Conservation (phyloP, 192 early-diverging fungal species). For the Umbelopsis isabellina region DNA sequence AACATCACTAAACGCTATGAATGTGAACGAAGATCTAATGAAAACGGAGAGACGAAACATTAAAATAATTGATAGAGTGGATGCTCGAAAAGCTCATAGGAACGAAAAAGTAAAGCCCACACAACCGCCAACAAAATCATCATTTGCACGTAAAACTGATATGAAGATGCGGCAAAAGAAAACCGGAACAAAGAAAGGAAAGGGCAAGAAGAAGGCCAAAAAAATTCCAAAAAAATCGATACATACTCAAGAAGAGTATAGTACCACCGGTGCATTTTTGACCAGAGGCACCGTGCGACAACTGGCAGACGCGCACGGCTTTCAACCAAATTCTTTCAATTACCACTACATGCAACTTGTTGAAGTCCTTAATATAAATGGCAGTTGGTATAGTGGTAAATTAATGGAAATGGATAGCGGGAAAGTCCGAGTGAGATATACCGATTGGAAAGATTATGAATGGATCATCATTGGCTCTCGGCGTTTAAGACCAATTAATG, state of each 20-base stretch:
- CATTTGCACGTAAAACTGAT: constrained; percentile 23
- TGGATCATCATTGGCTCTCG: constrained; percentile 58
- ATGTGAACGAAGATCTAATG: background rate
- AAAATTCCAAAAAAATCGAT: background rate
- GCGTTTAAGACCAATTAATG: constrained; percentile 30
- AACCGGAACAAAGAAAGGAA: background rate
- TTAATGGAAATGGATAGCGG: constrained; percentile 44
- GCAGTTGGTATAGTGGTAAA: constrained; percentile 52
- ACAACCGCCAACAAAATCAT: constrained; percentile 24
- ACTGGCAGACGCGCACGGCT: constrained; percentile 27
- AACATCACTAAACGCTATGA: background rate
- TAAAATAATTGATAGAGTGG: constrained; percentile 3
- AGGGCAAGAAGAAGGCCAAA: background rate
- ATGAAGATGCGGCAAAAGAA: constrained; percentile 19
- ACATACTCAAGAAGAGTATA: constrained; percentile 16
- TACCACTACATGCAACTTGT: constrained; percentile 43
- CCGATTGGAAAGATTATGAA: constrained; percentile 53
- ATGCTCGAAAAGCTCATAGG: constrained; percentile 10
- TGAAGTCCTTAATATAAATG: constrained; percentile 51
- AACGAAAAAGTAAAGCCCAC: constrained; percentile 9
- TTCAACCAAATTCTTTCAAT: constrained; percentile 40
- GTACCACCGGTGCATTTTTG: constrained; percentile 42
- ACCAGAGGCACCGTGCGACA: constrained; percentile 42
- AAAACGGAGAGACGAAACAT: background rate
- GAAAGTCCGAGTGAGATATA: constrained; percentile 52